Evolutionary conservation across 2,329 filamentous ascomycete species (phyloP), one percentile per base, ranked within the genome.

Genomic region (Colletotrichum cereale): DNA sequence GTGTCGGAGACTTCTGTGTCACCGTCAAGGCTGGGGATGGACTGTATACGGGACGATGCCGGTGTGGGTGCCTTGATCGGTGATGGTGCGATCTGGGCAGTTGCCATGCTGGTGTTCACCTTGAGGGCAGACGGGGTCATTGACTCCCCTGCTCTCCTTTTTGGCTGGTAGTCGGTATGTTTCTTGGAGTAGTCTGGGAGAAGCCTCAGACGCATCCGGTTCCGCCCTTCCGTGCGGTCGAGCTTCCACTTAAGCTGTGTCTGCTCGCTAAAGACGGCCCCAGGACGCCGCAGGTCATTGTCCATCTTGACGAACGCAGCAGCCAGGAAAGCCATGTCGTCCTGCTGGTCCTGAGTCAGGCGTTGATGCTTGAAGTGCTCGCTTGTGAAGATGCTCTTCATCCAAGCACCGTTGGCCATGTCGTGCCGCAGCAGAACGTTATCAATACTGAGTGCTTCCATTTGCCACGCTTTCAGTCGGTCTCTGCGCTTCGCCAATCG

Each of bases 311-410:
- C 88, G 78, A 96, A 95, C 0, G 91, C 88, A 0, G 93, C 90
- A 52, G 90, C 89, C 72, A 97, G 88, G 78, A 94, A 98, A 1
- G 88, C 87, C 69, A 93, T 88, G 77, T 95, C 96, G 78, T 99
- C 96, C 76, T 98, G 95, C 77, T 97, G 94, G 77, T 99, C 97
- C 80, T 99, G 96, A 65, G 95, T 83, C 21, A 93, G 88, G 73
- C 96, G 88, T 79, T 98, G 96, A 74, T 97, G 92, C 79, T 97
- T 98, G 78, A 96, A 89, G 75, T 96, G 92, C 79, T 99, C 96
- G 0, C 96, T 94, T 60, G 92, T 91, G 80, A 96, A 96, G 50
- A 99, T 97, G 76, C 97, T 98, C 76, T 95, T 94, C 84, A 96
- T 93, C 96, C 96, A 99, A 71, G 96, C 92, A 50, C 90, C 92